Percentiles rank a stretch among this genome's conserved stretches.
These are phyloP conservation scores for Clarireedia paspali DNA, from an alignment of 2,329 filamentous ascomycete species.

Conservation along the genomic window DNA sequence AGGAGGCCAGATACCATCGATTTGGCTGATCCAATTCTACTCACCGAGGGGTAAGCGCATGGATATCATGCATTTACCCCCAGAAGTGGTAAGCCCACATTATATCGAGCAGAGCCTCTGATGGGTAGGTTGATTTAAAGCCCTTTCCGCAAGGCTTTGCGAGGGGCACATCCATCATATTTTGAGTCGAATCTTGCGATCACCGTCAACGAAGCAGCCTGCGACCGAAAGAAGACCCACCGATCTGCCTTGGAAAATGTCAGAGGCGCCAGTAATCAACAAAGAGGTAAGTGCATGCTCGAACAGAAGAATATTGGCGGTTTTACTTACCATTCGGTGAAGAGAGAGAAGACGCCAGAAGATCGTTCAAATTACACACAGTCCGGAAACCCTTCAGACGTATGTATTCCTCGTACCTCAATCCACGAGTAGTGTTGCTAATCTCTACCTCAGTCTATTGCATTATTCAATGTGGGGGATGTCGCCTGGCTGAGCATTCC, in stretches of 20 bases:
- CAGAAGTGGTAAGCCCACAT: no score
- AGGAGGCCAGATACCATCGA: not conserved
- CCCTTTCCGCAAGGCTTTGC: not conserved
- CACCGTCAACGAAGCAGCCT: not conserved
- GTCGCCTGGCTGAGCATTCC: not conserved
- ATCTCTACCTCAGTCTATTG: not conserved
- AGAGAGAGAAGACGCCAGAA: slow-evolving; percentile 1
- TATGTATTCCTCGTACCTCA: not conserved
- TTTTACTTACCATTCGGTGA: not conserved
- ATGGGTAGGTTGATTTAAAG: not conserved
- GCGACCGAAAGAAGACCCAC: not conserved
- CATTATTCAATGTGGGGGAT: not conserved
- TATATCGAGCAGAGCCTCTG: not conserved
- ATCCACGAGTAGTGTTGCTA: not conserved
- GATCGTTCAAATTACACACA: not conserved
- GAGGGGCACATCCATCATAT: not conserved
- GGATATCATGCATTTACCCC: not conserved
- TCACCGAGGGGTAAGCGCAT: not conserved
- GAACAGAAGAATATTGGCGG: not conserved
- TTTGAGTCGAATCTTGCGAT: not conserved
- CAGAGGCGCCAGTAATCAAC: not conserved
- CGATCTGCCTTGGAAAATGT: not conserved
- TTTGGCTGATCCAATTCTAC: not conserved
- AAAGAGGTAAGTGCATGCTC: not conserved
- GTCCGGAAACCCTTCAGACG: slow-evolving; percentile 1